Evolutionary conservation across 176 grass and related monocot genomes (phyloP).

Genomic region (Cymbopogon citratus): DNA sequence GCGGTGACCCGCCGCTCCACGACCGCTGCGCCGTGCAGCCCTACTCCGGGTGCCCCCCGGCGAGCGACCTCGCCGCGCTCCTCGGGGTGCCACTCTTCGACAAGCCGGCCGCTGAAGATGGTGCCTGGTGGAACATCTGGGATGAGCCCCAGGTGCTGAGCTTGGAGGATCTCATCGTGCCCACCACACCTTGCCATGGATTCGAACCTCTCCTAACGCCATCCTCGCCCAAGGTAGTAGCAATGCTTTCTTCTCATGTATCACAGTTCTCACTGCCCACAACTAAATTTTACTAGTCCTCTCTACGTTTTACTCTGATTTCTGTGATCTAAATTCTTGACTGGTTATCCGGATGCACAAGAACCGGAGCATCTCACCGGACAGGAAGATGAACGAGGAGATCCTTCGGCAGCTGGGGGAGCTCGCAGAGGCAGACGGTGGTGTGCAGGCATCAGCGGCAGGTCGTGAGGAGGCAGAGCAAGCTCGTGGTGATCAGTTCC

Average conservation of each 20-base stretch:
- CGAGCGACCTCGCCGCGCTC: constrained; percentile 35
- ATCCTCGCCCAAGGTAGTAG: constrained; percentile 56
- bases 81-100: constrained; percentile 52
- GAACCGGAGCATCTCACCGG: constrained; percentile 42
- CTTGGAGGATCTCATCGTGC: constrained; percentile 78
- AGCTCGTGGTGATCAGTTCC: constrained; percentile 27
- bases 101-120: constrained; percentile 15
- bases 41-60: constrained; percentile 34
- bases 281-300: no score
- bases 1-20: constrained; percentile 1
- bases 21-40: constrained; percentile 37
- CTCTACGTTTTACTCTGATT: no score
- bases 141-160: constrained; percentile 72
- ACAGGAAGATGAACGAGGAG: constrained; percentile 50
- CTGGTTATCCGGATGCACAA: background rate
- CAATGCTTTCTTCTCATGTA: background rate
- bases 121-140: constrained; percentile 42
- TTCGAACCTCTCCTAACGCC: constrained; percentile 72
- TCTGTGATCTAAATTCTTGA: background rate
- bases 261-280: background rate
- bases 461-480: constrained; percentile 34
- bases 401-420: constrained; percentile 60
- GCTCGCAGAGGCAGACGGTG: constrained; percentile 42
- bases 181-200: constrained; percentile 72
- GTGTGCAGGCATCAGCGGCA: background rate